Base-by-base conservation (phyloP, 345 rosid genomes). In the Xanthoceras sorbifolium region DNA sequence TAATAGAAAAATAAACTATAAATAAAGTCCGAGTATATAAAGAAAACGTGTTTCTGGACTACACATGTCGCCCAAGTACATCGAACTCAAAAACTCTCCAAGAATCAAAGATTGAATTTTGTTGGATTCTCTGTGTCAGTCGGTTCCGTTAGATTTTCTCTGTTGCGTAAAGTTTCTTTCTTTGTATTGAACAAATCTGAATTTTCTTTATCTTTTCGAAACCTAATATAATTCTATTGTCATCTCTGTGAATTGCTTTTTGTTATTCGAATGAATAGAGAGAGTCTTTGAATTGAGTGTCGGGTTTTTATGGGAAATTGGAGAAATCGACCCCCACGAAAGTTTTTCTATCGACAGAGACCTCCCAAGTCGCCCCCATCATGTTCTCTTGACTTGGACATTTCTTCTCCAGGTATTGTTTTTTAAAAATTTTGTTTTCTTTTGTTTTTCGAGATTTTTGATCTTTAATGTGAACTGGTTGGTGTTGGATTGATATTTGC, bases 231-330 rank as follows among this genome's bases (percentile, higher is more conserved):
- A 46, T 69, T 42, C 46, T 42, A 42, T 42, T 42, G 15, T 10
- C 10, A 3, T 42, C 3, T 42, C 44, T 22, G 6, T 46, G 60
- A 57, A n/a, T n/a, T 57, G 62, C 11, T 23, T 57, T 42, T 57
- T 29, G 73, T 17, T n/a, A 29, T 50, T 18, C 23, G 48, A 46
- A 29, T 14, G n/a, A 15, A 23, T 11, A 52, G 1, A 6, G 59
- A 59, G 22, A n/a, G 32, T 18, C 63, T 72, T 25, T 60, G n/a
- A 55, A 15, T 38, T 26, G 77, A 15, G 28, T 28, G 23, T 61
- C 18, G 46, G 20, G 44, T 26, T 36, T 29, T 44, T 12, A 83
- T 86, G 86, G 85, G 85, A 23, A 82, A 64, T 3, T 85, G 87
- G 87, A 78, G 68, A 71, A 25, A 79, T 67, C 85, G 79, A 67